Conservation (phyloP, 768 basidiomycete species). For the Agrocybe chaxingu region DNA sequence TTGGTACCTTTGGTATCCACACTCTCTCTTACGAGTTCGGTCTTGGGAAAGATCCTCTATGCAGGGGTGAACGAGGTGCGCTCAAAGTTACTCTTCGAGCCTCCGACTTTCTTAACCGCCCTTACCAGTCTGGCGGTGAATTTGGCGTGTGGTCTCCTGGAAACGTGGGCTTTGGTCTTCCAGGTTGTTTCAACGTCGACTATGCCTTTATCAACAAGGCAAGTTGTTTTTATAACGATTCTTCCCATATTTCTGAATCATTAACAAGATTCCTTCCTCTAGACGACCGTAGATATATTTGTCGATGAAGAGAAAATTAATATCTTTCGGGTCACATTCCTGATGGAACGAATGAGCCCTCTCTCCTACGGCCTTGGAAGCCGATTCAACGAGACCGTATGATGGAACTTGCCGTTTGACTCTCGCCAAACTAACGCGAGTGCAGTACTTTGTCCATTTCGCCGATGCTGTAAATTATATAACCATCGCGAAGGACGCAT, state of each 20-base stretch:
- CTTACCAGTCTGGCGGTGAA: conserved; percentile 41
- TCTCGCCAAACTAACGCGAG: background rate
- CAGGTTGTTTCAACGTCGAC: conserved; percentile 39
- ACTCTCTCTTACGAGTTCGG: no score
- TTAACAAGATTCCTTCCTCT: background rate
- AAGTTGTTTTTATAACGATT: background rate
- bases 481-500: conserved; percentile 36
- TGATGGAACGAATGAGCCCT: conserved; percentile 45
- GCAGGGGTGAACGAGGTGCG: no score
- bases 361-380: conserved; percentile 35
- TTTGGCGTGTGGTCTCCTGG: conserved; percentile 39
- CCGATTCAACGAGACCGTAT: conserved; percentile 42
- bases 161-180: conserved; percentile 36
- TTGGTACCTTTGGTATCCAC: no score
- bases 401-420: background rate
- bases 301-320: conserved; percentile 47
- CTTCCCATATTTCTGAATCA: background rate
- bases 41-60: no score
- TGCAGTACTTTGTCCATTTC: conserved; percentile 40
- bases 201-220: conserved; percentile 47
- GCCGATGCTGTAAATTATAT: conserved; percentile 42
- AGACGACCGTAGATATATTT: conserved; percentile 44
- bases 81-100: no score
- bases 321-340: conserved; percentile 46
- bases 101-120: no score